Evolutionary conservation across 2,329 filamentous ascomycete genomes (phyloP), one percentile per base, ranked within the genome.

Genomic region (Trichoderma sp.): DNA sequence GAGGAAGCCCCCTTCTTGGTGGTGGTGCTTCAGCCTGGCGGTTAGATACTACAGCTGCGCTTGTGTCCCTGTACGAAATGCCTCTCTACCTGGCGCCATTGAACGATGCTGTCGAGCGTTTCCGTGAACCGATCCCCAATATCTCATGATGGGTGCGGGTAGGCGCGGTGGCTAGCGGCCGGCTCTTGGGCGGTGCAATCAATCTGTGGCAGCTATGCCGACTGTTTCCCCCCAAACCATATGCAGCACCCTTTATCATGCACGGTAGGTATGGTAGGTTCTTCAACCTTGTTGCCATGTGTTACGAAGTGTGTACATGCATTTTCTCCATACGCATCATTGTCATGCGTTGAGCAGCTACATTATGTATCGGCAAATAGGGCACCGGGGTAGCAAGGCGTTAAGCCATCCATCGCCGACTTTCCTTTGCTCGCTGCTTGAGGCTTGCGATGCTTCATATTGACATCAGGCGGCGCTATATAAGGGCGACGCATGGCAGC

Each of bases 101-200:
- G 28, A 30, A 7, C 7, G 28, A 30, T 30, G 28, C 28, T 30
- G 3, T 6, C 28, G 6, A 30, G 28, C 24, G 28, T 60, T 50
- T 43, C 28, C 28, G 30, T 30, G 48, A 43, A 28, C 34, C n/a
- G n/a, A n/a, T n/a, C n/a, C n/a, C n/a, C 45, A 28, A 41, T 30
- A 60, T 60, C 57, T 60, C 45, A 60, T 60, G 57, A 60, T 43
- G 34, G 34, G 12, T 39, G 14, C 57, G 57, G 45, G n/a, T 45
- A 21, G 12, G 26, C 28, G 19, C 56, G 47, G n/a, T 57, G 47
- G 34, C 43, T 17, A 24, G 41, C 43, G 6, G 28, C 43, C 43
- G 34, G 55, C 28, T 47, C 26, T 28, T 48, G n/a, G 56, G 14
- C 14, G 28, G 21, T 39, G 56, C 28, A 21, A 52, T 52, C 50